Conservation (phyloP, 352 stramenopile genomes). For the Pythium dissimile region DNA sequence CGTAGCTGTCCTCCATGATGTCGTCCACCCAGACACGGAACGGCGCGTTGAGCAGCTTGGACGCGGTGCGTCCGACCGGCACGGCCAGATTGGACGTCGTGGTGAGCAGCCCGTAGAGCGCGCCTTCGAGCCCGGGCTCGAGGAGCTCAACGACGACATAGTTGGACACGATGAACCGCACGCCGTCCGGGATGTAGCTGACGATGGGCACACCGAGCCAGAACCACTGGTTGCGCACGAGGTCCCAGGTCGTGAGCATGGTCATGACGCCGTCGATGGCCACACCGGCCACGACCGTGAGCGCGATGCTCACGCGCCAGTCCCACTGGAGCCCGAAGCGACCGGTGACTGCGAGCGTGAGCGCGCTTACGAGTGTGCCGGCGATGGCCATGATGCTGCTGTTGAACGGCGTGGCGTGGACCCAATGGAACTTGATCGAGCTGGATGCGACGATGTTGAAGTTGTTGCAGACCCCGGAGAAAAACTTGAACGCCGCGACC, state of each 20-base stretch:
- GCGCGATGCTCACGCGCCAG: conserved; percentile 18
- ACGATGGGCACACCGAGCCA: conserved; percentile 18
- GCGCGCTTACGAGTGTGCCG: conserved; percentile 5
- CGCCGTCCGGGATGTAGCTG: conserved; percentile 15
- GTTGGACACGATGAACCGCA: conserved; percentile 24
- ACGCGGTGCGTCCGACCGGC: conserved; percentile 10
- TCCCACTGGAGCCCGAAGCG: conserved; percentile 24
- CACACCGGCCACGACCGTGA: conserved; percentile 10
- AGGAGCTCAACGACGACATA: conserved; percentile 24
- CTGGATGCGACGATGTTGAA: conserved; percentile 18
- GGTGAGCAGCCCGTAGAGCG: conserved; percentile 30
- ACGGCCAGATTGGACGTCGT: conserved; percentile 21
- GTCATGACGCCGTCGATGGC: conserved; percentile 23
- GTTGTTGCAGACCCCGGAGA: conserved; percentile 21
- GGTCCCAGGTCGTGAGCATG: conserved; percentile 25
- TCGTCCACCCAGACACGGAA: conserved; percentile 20
- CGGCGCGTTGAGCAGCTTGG: conserved; percentile 18
- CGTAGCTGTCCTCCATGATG: conserved; percentile 23
- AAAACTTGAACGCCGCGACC: conserved; percentile 26
- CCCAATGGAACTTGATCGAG: conserved; percentile 21
- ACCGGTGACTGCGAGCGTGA: conserved; percentile 14
- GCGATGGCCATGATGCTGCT: conserved; percentile 17
- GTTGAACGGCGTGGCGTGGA: conserved; percentile 22
- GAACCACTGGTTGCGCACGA: conserved; percentile 23
- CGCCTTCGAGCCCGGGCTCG: conserved; percentile 12